Conservation (phyloP, 129 eudicot species). For the Arctium minus region DNA sequence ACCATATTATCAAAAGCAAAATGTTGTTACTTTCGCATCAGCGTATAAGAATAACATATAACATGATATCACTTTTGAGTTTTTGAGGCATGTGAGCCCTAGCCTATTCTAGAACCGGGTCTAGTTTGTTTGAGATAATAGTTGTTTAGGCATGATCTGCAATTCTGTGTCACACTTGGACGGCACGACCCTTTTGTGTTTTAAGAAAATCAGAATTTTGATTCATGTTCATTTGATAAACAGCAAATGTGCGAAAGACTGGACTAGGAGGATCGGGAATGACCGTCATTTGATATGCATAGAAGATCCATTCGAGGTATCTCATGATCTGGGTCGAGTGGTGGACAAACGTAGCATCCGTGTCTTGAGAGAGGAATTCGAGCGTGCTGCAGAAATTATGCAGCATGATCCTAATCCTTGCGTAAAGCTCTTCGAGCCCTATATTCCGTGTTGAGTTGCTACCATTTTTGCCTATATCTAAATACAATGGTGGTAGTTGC, state of each 20-base stretch:
- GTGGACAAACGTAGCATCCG: constrained; percentile 85
- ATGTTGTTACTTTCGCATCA: neutral
- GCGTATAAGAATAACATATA: too few relatives aligned
- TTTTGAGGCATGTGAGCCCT: too few relatives aligned
- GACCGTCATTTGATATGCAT: constrained; percentile 97
- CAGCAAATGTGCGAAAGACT: constrained; percentile 84
- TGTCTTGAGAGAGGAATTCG: constrained; percentile 90
- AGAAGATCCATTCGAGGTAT: constrained; percentile 86
- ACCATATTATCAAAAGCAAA: neutral
- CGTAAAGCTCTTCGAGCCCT: constrained; percentile 69
- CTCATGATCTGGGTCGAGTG: constrained; percentile 96
- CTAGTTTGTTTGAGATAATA: too few relatives aligned
- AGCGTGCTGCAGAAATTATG: constrained; percentile 88
- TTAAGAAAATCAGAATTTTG: neutral
- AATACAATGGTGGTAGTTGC: constrained; percentile 13
- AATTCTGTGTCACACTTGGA: too few relatives aligned
- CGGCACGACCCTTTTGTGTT: neutral
- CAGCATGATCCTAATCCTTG: constrained; percentile 75
- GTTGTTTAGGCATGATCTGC: too few relatives aligned
- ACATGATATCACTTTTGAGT: too few relatives aligned
- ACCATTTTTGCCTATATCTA: constrained; percentile 1
- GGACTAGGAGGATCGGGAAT: constrained; percentile 92
- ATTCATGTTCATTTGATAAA: neutral
- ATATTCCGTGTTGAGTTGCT: constrained; percentile 45
- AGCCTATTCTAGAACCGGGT: too few relatives aligned